phyloP scores from a whole-genome alignment of 805 yeast species.

The Ogataea pignaliae region DNA sequence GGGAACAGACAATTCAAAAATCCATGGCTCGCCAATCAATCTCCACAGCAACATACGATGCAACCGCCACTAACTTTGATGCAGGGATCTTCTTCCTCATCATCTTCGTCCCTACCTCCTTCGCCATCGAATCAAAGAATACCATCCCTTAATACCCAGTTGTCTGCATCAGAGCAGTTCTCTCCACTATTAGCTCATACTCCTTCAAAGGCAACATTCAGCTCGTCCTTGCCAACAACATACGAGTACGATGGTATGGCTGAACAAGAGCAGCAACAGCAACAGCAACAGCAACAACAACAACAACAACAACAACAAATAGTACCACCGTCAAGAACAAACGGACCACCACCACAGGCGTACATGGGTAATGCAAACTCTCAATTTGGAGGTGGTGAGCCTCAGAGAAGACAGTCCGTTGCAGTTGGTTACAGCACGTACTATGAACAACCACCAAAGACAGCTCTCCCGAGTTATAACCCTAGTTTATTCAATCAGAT shows the following conservation, averaged over 20 bases:
- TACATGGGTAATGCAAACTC: conserved; percentile 8
- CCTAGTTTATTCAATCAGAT: conserved; percentile 3
- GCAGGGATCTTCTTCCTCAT: not conserved
- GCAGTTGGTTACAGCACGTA: conserved; percentile 20
- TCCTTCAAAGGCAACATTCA: conserved; percentile 14
- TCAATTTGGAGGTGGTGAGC: conserved; percentile 11
- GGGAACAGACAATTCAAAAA: conserved; percentile 15
- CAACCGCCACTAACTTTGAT: conserved; percentile 1
- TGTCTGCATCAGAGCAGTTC: conserved; percentile 7
- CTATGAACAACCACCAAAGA: conserved; percentile 12
- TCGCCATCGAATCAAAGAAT: conserved; percentile 8
- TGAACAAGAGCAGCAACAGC: conserved; percentile 8
- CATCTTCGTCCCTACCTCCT: not conserved
- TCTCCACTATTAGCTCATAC: conserved; percentile 12
- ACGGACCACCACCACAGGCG: conserved; percentile 25
- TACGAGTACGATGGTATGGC: conserved; percentile 17
- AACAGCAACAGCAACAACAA: conserved; percentile 10
- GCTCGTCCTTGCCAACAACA: conserved; percentile 24
- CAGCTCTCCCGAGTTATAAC: conserved; percentile 10
- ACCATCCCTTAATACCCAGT: conserved; percentile 11
- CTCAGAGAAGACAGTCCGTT: conserved; percentile 28
- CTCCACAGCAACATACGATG: conserved; percentile 2
- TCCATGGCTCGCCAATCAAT: conserved; percentile 16
- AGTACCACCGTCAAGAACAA: conserved; percentile 30
- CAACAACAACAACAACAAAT: conserved; percentile 19